These are phyloP conservation scores for Scedosporium minutisporum DNA, from an alignment of 2,329 filamentous ascomycete species.

Conservation along the genomic window DNA sequence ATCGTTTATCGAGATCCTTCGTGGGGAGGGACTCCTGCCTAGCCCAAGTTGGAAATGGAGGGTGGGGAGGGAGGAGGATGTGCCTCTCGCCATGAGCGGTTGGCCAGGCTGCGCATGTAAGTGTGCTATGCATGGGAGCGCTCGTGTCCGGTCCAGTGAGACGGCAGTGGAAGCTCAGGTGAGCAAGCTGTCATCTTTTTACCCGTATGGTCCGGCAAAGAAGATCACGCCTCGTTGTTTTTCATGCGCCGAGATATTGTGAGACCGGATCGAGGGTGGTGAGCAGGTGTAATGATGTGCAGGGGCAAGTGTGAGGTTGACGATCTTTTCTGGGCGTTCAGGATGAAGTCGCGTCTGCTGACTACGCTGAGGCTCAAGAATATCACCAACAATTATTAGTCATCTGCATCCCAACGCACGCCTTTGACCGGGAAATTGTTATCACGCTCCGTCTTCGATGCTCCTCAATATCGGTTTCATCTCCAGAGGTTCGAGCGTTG, in stretches of 20 bases:
- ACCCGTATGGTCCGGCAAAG: not conserved
- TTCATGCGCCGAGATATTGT: slow-evolving; percentile 4
- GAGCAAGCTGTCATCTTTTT: not conserved
- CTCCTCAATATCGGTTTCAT: not conserved
- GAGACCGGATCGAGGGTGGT: slow-evolving; percentile 5
- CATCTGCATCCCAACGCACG: not conserved
- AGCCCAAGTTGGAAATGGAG: too few relatives aligned
- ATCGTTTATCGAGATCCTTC: not conserved
- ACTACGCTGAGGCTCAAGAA: not conserved
- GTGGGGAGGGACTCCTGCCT: too few relatives aligned
- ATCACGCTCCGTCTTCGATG: not conserved
- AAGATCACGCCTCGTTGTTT: not conserved
- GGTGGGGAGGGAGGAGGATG: too few relatives aligned
- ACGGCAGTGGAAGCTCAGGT: not conserved
- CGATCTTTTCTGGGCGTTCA: not conserved
- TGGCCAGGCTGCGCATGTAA: too few relatives aligned
- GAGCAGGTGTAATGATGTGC: not conserved
- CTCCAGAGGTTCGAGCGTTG: not conserved
- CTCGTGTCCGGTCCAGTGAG: not conserved
- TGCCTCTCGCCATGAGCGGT: too few relatives aligned
- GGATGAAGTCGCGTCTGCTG: not conserved
- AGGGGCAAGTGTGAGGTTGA: slow-evolving; percentile 7
- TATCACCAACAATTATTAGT: not conserved
- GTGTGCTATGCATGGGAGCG: too few relatives aligned
- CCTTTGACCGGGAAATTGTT: not conserved